phyloP scores from a whole-genome alignment of 129 eudicot genomes.

The Tagetes patula region DNA sequence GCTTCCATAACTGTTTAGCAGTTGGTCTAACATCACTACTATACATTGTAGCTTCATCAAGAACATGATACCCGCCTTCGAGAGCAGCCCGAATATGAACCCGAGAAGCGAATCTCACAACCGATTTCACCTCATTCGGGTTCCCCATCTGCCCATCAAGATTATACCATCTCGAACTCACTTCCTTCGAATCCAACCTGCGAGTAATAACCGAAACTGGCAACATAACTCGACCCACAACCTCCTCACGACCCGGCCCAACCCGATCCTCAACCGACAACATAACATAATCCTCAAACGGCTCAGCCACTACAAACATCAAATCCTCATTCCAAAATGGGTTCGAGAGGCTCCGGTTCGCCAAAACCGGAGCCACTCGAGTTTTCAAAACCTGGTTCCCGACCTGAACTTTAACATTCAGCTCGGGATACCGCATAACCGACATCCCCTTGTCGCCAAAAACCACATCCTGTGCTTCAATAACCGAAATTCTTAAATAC shows the following conservation, averaged over 20 bases:
- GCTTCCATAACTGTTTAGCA: constrained; percentile 91
- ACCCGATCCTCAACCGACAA: constrained; percentile 74
- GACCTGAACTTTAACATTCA: constrained; percentile 78
- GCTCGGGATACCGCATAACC: constrained; percentile 78
- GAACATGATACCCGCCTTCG: constrained; percentile 95
- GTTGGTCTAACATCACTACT: constrained; percentile 96
- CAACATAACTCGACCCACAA: constrained; percentile 67
- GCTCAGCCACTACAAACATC: constrained; percentile 92
- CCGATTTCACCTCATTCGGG: constrained; percentile 51
- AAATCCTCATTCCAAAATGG: constrained; percentile 94
- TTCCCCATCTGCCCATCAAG: constrained; percentile 53
- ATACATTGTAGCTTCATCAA: constrained; percentile 93
- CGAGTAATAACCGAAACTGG: constrained; percentile 57
- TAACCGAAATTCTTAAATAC: constrained; percentile 69
- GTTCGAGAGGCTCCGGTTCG: constrained; percentile 54
- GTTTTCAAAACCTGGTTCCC: constrained; percentile 93
- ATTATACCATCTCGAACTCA: constrained; percentile 80
- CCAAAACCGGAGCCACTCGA: constrained; percentile 53
- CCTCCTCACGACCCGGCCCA: constrained; percentile 73
- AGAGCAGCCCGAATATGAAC: constrained; percentile 73
- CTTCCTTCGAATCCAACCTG: constrained; percentile 68
- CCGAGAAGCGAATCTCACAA: constrained; percentile 71
- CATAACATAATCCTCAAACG: constrained; percentile 87
- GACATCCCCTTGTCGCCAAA: constrained; percentile 73
- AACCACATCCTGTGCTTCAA: constrained; percentile 90